phyloP scores from a whole-genome alignment of 129 eudicot genomes.

The Apium graveolens region DNA sequence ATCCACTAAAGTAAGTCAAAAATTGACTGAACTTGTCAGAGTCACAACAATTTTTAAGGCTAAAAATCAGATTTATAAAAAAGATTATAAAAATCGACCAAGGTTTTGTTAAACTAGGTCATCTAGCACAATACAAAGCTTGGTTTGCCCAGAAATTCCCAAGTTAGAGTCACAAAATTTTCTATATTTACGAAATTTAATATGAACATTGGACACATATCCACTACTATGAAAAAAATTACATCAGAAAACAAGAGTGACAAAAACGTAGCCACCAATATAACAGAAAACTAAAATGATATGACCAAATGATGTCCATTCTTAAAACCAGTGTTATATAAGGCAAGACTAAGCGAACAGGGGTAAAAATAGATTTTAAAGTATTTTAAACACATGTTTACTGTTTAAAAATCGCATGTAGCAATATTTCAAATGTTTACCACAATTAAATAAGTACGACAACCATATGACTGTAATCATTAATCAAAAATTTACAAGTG shows the following conservation, averaged over 20 bases:
- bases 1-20: slow-evolving; percentile 50
- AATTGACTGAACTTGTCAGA: background rate
- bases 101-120: background rate
- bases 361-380: too few species aligned
- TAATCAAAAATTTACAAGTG: too few species aligned
- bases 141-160: background rate
- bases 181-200: background rate
- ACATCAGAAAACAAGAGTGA: background rate
- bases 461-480: too few species aligned
- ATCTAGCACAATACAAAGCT: background rate
- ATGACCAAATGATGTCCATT: background rate
- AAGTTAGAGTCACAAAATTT: background rate
- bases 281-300: background rate
- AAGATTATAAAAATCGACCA: background rate
- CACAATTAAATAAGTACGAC: too few species aligned
- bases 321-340: background rate
- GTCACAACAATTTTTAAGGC: background rate
- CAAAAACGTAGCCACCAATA: background rate
- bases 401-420: too few species aligned
- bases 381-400: too few species aligned
- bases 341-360: too few species aligned
- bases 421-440: too few species aligned
- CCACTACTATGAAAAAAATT: background rate
- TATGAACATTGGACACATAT: background rate
- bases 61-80: background rate